Evolutionary conservation across 371 early-diverging fungal genomes (phyloP), one percentile per base, ranked within the genome.

Genomic region (Mortierella sp.): DNA sequence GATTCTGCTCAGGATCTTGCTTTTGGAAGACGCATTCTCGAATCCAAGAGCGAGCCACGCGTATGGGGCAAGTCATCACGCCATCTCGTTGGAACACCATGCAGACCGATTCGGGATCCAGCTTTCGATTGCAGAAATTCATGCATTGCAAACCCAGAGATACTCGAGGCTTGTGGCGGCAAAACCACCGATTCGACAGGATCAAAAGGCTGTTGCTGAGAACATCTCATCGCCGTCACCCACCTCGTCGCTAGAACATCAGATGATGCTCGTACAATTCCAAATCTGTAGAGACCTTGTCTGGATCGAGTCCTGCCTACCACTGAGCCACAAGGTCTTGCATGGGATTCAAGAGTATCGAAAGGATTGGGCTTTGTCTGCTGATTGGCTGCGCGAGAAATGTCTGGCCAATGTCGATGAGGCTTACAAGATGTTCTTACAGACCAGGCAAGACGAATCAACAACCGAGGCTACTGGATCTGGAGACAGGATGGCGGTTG

Each of bases 1-100:
- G 7, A 55, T 67, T 17, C 52, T 88, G 16, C 67, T 86, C 5
- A 80, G 86, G 2, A 55, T 86, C 14, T 69, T 88, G 27, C 65
- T 88, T 19, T 62, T 88, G 6, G 85, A 85, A 43, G 81, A 83
- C 24, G 52, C 61, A 0, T 64, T 61, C 4, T 54, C 51, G 25
- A 59, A 62, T 47, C 58, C 63, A 12, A 58, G 57, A 16, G 63
- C 60, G 2, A 57, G 49, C 22, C 72, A 71, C 27, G 52, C 51
- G 0, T 65, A 65, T 21, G 68, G 68, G 27, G 54, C 68, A 4
- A 60, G 61, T 28, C 60, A 67, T 19, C 67, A 67, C 44, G 25
- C 37, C 10, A 52, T 62, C 12, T 61, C 59, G 2, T 25, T 58
- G 17, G 67, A 50, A 13, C 63, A 61, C 16, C 57, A 67, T 16